Percentiles rank a stretch among this genome's conserved stretches.
phyloP scores from a whole-genome alignment of 2,329 filamentous ascomycete species.

The Sclerotinia borealis region DNA sequence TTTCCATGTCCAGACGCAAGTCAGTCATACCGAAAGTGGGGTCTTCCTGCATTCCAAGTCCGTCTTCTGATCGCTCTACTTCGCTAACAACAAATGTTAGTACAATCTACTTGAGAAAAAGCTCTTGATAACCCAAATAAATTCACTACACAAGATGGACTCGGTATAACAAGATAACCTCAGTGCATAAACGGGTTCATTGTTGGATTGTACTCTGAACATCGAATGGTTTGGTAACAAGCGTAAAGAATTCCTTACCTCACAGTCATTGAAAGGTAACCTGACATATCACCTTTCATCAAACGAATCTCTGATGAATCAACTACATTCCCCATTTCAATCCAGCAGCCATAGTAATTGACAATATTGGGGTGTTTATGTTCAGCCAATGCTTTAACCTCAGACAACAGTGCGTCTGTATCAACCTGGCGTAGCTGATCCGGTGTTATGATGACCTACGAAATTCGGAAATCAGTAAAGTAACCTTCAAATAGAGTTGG shows the following conservation, averaged over 20 bases:
- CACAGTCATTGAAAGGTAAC: not conserved
- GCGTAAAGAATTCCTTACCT: not conserved
- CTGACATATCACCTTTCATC: not conserved
- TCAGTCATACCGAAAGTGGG: not conserved
- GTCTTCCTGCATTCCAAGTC: not conserved
- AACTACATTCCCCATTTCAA: conserved; percentile 39
- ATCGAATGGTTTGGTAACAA: not conserved
- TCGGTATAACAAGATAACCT: no score
- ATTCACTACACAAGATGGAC: no score
- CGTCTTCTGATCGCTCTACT: conserved; percentile 1
- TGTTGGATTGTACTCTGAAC: not conserved
- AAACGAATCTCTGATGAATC: conserved; percentile 24
- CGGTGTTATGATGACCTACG: conserved; percentile 44
- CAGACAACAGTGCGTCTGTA: conserved; percentile 27
- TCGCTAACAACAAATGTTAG: not conserved
- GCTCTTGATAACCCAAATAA: no score
- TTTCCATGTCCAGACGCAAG: conserved; percentile 8
- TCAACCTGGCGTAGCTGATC: conserved; percentile 14
- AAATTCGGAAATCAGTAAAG: not conserved
- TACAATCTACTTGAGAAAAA: no score
- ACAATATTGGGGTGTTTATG: conserved; percentile 62
- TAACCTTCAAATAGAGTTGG: not conserved
- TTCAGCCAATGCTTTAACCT: conserved; percentile 55
- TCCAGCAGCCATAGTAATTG: conserved; percentile 59
- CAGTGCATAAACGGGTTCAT: no score